These are phyloP conservation scores for Colletotrichum sp. DNA, from an alignment of 2,329 filamentous ascomycete genomes.

Conservation along the genomic window DNA sequence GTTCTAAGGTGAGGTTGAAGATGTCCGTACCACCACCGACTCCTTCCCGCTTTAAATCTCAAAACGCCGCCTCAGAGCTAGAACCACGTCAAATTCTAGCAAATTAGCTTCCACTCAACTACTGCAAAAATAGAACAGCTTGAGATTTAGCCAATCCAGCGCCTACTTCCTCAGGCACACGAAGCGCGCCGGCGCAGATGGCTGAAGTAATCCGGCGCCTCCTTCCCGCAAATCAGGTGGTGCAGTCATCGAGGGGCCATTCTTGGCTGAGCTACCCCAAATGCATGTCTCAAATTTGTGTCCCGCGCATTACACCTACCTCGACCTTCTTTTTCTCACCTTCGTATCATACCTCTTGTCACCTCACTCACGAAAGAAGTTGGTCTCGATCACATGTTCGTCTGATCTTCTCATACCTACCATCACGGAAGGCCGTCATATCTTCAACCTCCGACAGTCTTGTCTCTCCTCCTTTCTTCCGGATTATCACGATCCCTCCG, in stretches of 20 bases:
- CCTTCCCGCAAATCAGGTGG: neutral
- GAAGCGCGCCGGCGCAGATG: neutral
- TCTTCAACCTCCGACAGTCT: neutral
- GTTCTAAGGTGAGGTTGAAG: neutral
- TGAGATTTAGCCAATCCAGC: neutral
- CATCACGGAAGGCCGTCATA: neutral
- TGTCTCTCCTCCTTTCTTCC: neutral
- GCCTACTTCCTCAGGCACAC: neutral
- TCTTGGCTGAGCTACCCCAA: neutral
- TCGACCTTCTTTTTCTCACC: too few relatives aligned
- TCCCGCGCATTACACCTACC: neutral
- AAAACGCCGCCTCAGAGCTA: neutral
- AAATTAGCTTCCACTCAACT: neutral
- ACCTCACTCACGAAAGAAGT: neutral
- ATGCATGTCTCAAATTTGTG: neutral
- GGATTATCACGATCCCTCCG: accelerated
- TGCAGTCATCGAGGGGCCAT: neutral
- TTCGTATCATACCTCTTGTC: neutral
- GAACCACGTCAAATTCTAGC: accelerated
- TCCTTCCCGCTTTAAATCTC: neutral
- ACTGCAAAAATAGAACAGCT: neutral
- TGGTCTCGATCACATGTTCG: neutral
- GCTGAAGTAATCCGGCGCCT: neutral
- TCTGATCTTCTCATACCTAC: neutral
- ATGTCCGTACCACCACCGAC: accelerated